These are phyloP conservation scores for Amborella trichopoda DNA, from an alignment of 164 flowering plant species.

Conservation along the genomic window DNA sequence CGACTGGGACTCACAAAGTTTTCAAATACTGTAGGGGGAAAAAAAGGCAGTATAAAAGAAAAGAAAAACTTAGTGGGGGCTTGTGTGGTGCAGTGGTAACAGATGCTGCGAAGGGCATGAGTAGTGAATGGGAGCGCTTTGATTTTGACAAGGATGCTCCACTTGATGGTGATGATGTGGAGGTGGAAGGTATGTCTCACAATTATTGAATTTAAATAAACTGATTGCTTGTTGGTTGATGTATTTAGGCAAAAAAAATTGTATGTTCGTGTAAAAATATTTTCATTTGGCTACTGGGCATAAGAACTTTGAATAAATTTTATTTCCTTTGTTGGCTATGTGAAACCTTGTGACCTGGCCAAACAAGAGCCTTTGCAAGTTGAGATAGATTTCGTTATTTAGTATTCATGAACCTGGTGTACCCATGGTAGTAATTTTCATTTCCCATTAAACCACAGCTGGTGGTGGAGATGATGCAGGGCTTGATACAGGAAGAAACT, in stretches of 20 bases:
- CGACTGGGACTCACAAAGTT: too few species aligned
- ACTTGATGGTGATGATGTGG: slow-evolving; percentile 67
- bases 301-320: background rate
- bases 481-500: slow-evolving; percentile 58
- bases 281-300: background rate
- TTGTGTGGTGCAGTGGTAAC: slow-evolving; percentile 20
- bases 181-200: slow-evolving; percentile 55
- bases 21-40: too few species aligned
- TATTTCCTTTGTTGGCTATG: background rate
- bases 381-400: too few species aligned
- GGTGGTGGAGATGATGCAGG: slow-evolving; percentile 78
- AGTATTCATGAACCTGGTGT: too few species aligned
- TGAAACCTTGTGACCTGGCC: background rate
- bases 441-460: slow-evolving; percentile 41
- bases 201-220: background rate
- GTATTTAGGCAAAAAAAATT: background rate
- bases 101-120: slow-evolving; percentile 42
- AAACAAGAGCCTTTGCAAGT: too few species aligned
- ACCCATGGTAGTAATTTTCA: too few species aligned
- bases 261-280: background rate
- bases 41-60: too few species aligned
- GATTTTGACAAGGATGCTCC: slow-evolving; percentile 96
- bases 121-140: slow-evolving; percentile 91
- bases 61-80: too few species aligned
- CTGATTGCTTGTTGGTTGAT: background rate